phyloP scores from a whole-genome alignment of 768 basidiomycete genomes.

The Agrocybe pediades region DNA sequence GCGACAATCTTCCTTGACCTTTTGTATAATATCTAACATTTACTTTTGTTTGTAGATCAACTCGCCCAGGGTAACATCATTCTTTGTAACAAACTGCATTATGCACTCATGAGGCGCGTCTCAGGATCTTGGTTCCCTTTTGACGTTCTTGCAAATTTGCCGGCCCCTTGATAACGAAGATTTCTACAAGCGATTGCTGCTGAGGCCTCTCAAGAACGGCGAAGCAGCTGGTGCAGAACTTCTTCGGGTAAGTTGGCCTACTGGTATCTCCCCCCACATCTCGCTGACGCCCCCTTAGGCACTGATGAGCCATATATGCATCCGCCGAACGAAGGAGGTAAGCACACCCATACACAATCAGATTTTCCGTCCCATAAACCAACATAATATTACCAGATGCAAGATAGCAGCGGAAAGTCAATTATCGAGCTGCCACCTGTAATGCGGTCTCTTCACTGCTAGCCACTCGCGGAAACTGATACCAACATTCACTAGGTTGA shows the following conservation, averaged over 20 bases:
- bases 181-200: constrained; percentile 76
- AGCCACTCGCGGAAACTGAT: neutral
- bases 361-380: neutral
- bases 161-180: constrained; percentile 81
- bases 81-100: neutral
- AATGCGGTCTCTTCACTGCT: constrained; percentile 12
- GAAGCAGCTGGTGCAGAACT: constrained; percentile 69
- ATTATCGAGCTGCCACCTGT: constrained; percentile 79
- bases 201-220: constrained; percentile 77
- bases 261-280: neutral
- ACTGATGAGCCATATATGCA: constrained; percentile 76
- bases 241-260: constrained; percentile 52
- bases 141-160: constrained; percentile 87
- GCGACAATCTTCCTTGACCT: no score
- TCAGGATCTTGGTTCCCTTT: constrained; percentile 86
- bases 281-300: constrained; percentile 39
- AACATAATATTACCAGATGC: constrained; percentile 57
- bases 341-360: neutral
- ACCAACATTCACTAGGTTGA: constrained; percentile 61
- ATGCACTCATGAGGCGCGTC: neutral
- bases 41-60: no score
- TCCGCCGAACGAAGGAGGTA: constrained; percentile 84
- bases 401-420: constrained; percentile 72
- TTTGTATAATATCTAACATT: no score
- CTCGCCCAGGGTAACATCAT: constrained; percentile 58